These are phyloP conservation scores for Epichloe sylvatica DNA, from an alignment of 2,329 filamentous ascomycete genomes.

Conservation along the genomic window DNA sequence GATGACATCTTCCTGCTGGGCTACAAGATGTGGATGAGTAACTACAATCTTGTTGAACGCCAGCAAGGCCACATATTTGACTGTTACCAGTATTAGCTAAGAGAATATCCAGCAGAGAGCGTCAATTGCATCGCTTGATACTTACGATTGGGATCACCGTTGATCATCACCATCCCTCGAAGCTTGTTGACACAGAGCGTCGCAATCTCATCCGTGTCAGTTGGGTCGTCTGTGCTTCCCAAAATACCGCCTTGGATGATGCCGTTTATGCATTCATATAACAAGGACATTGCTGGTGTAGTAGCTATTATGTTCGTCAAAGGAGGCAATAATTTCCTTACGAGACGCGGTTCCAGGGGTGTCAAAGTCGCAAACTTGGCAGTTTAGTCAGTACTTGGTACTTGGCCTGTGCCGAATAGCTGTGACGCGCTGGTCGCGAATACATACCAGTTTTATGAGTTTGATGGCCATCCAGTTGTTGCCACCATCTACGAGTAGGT, in stretches of 20 bases:
- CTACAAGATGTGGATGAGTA: conserved; percentile 78
- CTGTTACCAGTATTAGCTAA: conserved; percentile 26
- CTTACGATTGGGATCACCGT: conserved; percentile 86
- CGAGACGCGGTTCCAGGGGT: conserved; percentile 77
- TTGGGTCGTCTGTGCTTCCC: conserved; percentile 62
- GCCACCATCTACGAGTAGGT: conserved; percentile 75
- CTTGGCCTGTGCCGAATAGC: not conserved
- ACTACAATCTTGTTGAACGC: conserved; percentile 90
- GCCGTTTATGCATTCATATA: conserved; percentile 97
- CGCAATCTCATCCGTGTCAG: conserved; percentile 83
- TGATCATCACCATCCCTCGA: conserved; percentile 82
- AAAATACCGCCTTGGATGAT: conserved; percentile 95
- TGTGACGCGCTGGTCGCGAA: not conserved
- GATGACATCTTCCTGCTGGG: conserved; percentile 90
- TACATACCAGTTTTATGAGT: conserved; percentile 77
- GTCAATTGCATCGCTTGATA: conserved; percentile 8
- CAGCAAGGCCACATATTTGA: conserved; percentile 92
- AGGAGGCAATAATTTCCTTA: conserved; percentile 81
- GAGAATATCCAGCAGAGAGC: not conserved
- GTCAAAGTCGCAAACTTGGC: conserved; percentile 81
- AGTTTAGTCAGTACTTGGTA: conserved; percentile 10
- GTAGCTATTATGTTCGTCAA: conserved; percentile 87
- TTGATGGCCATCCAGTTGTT: conserved; percentile 99
- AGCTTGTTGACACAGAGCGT: conserved; percentile 85
- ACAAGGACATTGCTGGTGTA: conserved; percentile 90